Conservation (phyloP, 805 yeast genomes). For the Suhomyces kilbournensis region DNA sequence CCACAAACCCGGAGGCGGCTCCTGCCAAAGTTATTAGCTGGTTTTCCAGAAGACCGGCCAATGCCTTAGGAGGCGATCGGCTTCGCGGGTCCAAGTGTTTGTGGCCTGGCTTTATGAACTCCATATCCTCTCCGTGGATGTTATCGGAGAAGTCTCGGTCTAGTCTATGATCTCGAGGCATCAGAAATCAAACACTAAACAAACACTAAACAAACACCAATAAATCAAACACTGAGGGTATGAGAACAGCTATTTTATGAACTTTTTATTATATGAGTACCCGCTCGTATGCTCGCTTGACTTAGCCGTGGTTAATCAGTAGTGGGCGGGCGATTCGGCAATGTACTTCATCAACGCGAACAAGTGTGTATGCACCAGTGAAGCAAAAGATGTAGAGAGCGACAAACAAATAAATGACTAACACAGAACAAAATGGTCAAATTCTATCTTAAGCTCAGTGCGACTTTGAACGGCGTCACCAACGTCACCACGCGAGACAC, state of each 20-base stretch:
- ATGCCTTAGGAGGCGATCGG: neutral
- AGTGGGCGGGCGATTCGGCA: neutral
- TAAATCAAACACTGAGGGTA: neutral
- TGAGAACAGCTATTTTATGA: neutral
- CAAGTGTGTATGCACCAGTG: neutral
- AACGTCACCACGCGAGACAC: conserved; percentile 60
- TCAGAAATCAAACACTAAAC: neutral
- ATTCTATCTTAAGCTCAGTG: conserved; percentile 37
- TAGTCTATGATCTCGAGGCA: neutral
- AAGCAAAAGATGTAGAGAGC: neutral
- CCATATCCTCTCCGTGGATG: conserved; percentile 38
- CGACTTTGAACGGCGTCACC: conserved; percentile 54
- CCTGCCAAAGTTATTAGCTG: conserved; percentile 82
- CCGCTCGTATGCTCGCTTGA: neutral
- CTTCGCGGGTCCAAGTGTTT: conserved; percentile 11
- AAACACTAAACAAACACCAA: neutral
- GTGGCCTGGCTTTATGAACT: conserved; percentile 24
- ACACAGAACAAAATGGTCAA: conserved; percentile 30
- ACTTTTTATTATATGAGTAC: neutral
- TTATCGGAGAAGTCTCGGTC: conserved; percentile 31
- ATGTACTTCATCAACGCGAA: neutral
- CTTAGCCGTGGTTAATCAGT: neutral
- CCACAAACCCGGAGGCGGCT: conserved; percentile 87
- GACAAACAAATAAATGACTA: neutral
- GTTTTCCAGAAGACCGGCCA: conserved; percentile 2